Evolutionary conservation across 2,329 filamentous ascomycete genomes (phyloP).

Genomic region (Samsoniella hepiali): DNA sequence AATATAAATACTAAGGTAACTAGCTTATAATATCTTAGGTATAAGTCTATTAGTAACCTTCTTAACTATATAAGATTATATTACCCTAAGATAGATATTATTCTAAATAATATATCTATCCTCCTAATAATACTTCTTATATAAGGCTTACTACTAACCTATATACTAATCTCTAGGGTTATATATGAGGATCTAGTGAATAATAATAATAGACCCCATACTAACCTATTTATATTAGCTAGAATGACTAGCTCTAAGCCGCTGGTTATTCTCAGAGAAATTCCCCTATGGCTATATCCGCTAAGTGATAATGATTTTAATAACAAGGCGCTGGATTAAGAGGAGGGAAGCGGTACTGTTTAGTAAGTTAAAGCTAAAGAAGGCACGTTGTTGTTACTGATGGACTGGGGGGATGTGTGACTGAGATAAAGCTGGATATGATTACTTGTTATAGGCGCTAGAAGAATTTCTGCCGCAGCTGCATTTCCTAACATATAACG

Average conservation of each 20-base stretch:
- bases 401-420: background rate
- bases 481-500: background rate
- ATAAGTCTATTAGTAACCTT: constrained; percentile 1
- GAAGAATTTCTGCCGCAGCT: background rate
- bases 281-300: background rate
- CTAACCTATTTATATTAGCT: background rate
- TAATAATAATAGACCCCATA: background rate
- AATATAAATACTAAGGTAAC: no score
- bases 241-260: background rate
- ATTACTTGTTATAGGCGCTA: background rate
- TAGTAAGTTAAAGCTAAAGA: background rate
- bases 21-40: no score
- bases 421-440: background rate
- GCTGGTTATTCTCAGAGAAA: background rate
- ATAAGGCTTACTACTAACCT: background rate
- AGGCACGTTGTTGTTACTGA: background rate
- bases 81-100: background rate
- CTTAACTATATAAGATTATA: background rate
- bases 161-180: background rate
- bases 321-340: background rate
- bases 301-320: background rate
- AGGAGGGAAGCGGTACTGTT: background rate
- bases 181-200: background rate
- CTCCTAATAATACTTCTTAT: background rate
- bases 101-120: background rate